Conservation (phyloP, 768 basidiomycete genomes). For the Fomitopsis pulvina region DNA sequence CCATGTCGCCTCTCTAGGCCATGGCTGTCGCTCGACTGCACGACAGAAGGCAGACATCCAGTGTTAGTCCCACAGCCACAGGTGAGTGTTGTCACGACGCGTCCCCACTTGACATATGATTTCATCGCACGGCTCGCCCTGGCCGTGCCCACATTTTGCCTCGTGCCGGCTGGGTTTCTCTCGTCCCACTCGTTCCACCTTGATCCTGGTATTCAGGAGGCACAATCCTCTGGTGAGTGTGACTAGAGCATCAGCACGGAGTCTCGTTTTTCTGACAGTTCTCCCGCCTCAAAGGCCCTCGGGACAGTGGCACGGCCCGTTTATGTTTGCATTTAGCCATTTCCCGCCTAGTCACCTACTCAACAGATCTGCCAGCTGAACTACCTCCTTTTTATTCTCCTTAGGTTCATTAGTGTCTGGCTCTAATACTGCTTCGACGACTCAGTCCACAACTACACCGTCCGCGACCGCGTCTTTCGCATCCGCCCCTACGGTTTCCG, state of each 20-base stretch:
- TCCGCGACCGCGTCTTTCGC: background rate
- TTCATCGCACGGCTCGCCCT: conserved; percentile 1
- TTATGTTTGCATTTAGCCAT: background rate
- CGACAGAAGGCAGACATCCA: conserved; percentile 4
- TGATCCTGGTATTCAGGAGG: no score
- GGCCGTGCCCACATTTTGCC: conserved; percentile 1
- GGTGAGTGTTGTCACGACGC: conserved; percentile 1
- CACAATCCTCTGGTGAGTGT: no score
- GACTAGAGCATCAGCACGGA: no score
- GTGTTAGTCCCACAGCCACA: background rate
- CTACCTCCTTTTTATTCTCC: background rate
- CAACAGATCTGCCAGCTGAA: background rate
- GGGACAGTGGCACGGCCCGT: background rate
- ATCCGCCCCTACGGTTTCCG: background rate
- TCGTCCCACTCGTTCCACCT: background rate
- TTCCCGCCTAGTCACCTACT: background rate
- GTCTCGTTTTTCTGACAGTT: background rate
- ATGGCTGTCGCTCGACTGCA: conserved; percentile 1
- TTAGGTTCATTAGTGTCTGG: background rate
- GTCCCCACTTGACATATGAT: background rate
- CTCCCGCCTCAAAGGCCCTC: background rate
- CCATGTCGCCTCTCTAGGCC: conserved; percentile 4
- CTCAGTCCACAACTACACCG: background rate
- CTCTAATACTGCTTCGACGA: background rate
- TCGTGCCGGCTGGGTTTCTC: conserved; percentile 2